phyloP scores from a whole-genome alignment of 1,284 basidiomycete genomes.

The Ustilago xerochloae region DNA sequence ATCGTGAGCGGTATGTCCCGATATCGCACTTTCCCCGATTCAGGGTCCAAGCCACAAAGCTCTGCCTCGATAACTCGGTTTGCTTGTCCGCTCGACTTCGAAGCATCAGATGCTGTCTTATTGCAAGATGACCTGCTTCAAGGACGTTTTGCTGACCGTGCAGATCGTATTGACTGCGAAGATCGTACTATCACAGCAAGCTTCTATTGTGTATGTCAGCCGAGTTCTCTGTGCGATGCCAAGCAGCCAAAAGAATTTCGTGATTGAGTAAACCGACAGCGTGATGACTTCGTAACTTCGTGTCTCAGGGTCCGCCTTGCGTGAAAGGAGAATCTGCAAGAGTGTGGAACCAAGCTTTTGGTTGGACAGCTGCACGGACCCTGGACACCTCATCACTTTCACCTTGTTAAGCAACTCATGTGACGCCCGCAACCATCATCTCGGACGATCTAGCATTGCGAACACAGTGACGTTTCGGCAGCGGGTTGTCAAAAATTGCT shows the following conservation, averaged over 20 bases:
- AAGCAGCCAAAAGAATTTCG: neutral
- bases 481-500: neutral
- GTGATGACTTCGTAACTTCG: neutral
- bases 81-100: neutral
- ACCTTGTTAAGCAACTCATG: too few species aligned
- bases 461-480: too few species aligned
- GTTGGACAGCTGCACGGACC: conserved; percentile 14
- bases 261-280: conserved; percentile 1
- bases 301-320: conserved; percentile 1
- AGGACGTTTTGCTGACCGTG: too few species aligned
- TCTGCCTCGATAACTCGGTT: neutral
- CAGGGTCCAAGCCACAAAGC: neutral
- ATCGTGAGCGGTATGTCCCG: neutral
- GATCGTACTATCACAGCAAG: neutral
- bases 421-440: too few species aligned
- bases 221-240: neutral
- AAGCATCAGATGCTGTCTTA: neutral
- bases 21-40: neutral
- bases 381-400: neutral
- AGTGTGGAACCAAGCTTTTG: neutral
- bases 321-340: neutral
- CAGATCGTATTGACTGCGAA: too few species aligned
- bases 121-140: too few species aligned
- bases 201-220: neutral
- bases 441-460: too few species aligned